Conservation (phyloP, 352 stramenopile genomes). For the Pythium phragmiticola region DNA sequence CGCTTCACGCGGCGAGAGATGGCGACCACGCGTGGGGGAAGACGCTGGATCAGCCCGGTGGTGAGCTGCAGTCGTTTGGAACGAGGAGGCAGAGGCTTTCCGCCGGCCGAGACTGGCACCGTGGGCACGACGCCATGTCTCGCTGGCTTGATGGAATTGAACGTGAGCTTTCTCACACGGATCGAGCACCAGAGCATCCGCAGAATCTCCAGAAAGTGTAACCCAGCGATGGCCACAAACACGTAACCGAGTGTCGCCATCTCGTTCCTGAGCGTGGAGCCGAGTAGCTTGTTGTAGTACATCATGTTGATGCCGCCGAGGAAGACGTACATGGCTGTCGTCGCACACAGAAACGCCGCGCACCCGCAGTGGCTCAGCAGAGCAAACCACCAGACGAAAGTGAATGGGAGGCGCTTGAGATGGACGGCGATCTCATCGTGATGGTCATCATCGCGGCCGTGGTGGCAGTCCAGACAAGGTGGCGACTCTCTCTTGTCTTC, state of each 20-base stretch:
- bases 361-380: conserved; percentile 29
- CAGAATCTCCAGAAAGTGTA: conserved; percentile 34
- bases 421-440: conserved; percentile 24
- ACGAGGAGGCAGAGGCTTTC: neutral
- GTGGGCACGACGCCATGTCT: neutral
- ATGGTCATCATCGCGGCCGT: conserved; percentile 1
- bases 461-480: neutral
- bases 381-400: conserved; percentile 28
- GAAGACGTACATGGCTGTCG: conserved; percentile 31
- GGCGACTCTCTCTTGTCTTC: no score
- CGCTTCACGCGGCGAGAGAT: neutral
- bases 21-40: neutral
- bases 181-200: conserved; percentile 35
- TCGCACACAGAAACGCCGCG: conserved; percentile 30
- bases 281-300: conserved; percentile 49
- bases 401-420: conserved; percentile 24
- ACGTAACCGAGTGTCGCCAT: conserved; percentile 31
- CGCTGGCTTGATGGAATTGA: conserved; percentile 15
- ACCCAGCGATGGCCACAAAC: conserved; percentile 24
- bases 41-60: neutral
- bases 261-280: conserved; percentile 26
- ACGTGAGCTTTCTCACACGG: conserved; percentile 27
- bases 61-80: neutral
- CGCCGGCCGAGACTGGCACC: conserved; percentile 4
- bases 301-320: conserved; percentile 31